Conservation (phyloP, 2,329 filamentous ascomycete genomes). For the Claviceps africana region DNA sequence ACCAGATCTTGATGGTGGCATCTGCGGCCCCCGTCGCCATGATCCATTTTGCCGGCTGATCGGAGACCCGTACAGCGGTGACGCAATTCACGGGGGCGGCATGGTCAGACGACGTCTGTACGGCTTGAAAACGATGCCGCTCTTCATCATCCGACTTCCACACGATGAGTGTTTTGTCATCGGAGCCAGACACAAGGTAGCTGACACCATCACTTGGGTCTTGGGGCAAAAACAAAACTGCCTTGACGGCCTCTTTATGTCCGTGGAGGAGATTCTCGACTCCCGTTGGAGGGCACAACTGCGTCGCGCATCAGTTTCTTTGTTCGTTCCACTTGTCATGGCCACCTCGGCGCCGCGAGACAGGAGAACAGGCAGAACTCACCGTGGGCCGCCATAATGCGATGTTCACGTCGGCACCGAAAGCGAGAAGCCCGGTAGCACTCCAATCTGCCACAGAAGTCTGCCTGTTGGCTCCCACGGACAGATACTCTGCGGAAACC, state of each 20-base stretch:
- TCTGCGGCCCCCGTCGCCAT: conserved; percentile 74
- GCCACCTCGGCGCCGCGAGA: background rate
- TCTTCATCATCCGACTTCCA: conserved; percentile 38
- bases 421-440: conserved; percentile 58
- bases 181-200: conserved; percentile 63
- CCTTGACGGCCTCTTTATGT: conserved; percentile 70
- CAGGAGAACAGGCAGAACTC: conserved; percentile 20
- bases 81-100: conserved; percentile 62
- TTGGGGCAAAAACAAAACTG: conserved; percentile 59
- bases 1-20: conserved; percentile 59
- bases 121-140: conserved; percentile 20
- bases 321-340: background rate
- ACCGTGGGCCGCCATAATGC: conserved; percentile 76
- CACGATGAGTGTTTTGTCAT: conserved; percentile 62
- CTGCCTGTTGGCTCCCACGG: conserved; percentile 80
- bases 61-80: conserved; percentile 25
- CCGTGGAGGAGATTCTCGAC: conserved; percentile 55
- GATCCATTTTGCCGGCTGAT: conserved; percentile 22
- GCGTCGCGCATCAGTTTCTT: conserved; percentile 1
- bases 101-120: conserved; percentile 49
- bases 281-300: conserved; percentile 35
- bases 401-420: conserved; percentile 77
- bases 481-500: conserved; percentile 40
- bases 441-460: conserved; percentile 87
- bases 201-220: conserved; percentile 29